Evolutionary conservation across 2,329 filamentous ascomycete genomes (phyloP).

Genomic region (Alternaria rosae): DNA sequence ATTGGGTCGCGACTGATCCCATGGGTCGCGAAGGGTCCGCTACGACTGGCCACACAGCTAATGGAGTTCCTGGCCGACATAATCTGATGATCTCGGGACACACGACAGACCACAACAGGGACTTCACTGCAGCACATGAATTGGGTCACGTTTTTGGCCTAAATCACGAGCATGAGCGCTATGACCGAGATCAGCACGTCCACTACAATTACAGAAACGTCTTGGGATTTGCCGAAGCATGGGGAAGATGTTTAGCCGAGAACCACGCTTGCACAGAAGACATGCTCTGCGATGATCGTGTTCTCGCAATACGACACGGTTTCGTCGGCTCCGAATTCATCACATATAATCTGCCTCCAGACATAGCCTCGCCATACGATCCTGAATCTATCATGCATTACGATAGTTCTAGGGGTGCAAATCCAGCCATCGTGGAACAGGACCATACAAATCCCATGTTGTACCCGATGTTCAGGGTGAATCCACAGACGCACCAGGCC

Average conservation of each 20-base stretch:
- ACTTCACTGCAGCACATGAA: background rate
- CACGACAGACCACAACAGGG: background rate
- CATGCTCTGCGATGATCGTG: background rate
- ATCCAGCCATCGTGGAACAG: background rate
- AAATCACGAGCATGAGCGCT: background rate
- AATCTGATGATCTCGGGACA: background rate
- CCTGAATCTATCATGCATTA: background rate
- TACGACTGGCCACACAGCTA: background rate
- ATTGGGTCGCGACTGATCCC: background rate
- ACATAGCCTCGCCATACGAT: background rate
- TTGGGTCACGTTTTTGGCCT: slow-evolving; percentile 3
- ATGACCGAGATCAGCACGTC: background rate
- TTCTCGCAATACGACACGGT: background rate
- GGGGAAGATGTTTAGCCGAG: background rate
- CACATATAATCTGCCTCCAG: background rate
- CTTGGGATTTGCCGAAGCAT: background rate
- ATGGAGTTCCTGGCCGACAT: background rate
- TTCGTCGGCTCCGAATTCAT: background rate
- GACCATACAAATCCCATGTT: background rate
- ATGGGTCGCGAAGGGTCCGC: background rate
- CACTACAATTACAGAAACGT: background rate
- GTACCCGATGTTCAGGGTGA: background rate
- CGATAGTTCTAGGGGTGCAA: background rate
- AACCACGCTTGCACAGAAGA: background rate
- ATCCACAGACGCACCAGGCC: background rate